Base-by-base conservation (phyloP, 768 basidiomycete genomes). In the Sarcodon aspratus region DNA sequence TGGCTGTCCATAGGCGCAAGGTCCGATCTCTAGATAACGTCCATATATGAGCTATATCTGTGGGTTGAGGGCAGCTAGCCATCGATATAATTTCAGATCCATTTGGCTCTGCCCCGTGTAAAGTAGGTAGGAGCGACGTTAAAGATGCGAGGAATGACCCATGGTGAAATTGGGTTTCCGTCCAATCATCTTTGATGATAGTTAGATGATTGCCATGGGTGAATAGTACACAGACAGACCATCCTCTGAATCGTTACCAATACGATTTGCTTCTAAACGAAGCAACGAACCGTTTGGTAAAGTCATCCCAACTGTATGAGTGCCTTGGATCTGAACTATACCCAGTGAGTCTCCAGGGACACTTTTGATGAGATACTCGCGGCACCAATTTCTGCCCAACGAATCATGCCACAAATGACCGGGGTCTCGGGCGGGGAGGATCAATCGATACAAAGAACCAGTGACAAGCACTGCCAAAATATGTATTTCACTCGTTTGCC, bases 21-120 rank as follows among this genome's bases (percentile, higher is more conserved):
- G 81, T 83, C 48, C 85, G 76, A 68, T 96, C 91, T 48, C 91
- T 74, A 8, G 93, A 92, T 37, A 98, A 73, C 1, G 91, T 83
- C 78, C 89, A 95, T 17, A 84, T 68, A 56, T 86, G 73, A 34
- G 72, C 75, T 49, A 85, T 71, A 59, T 86, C 85, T 11, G 82
- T 84, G 13, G 85, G 85, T 66, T 80, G 84, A 37, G 84, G 78
- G 61, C 82, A 75, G 40, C 79, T 80, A 6, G 86, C 76, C 36
- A 89, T 69, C 40, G 85, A 79, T 44, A 92, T 69, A 45, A 87
- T 79, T 51, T 84, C 78, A 15, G 77, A 67, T 6, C 73, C 72
- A 45, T 71, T 66, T 33, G 74, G 61, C 33, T 69, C 59, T 33
- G 70, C 58, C 21, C 76, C 65, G 43, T 75, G 69, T 44, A 78